Base-by-base conservation (phyloP, 768 basidiomycete genomes). In the Cytidiella melzeri region DNA sequence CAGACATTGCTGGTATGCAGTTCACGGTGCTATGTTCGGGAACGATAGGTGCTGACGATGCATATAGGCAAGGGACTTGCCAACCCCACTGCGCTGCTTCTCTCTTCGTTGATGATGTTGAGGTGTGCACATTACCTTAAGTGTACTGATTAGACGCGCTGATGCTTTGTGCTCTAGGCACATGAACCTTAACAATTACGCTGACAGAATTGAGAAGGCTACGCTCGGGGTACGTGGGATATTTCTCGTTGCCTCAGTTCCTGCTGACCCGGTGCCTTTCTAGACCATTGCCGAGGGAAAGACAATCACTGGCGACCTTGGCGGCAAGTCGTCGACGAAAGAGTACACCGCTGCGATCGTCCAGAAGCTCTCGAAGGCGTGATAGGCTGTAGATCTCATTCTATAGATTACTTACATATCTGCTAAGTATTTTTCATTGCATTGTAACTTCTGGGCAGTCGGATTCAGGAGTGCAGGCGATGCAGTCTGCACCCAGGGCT, bases 261-360 rank as follows among this genome's bases (percentile, higher is more conserved):
- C 24, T 25, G 48, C 34, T 47, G 10, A 43, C 13, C 39, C 51
- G 37, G 55, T 51, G 40, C 43, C 59, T 58, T 56, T 50, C 13
- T 55, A 95, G 93, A 98, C 93, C 27, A 96, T 99, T 64, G 92
- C 95, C 15, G 95, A 96, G 71, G 96, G 96, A 57, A 92, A 89
- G 72, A 67, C 75, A 37, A 94, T 97, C 67, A 99, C 96, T 6
- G 90, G 95, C 25, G 96, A 99, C 68, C 73, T 99, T 51, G 93
- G 96, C 19, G 96, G 96, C 37, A 93, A 87, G 66, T 80, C 94
- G 13, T 81, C 83, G 27, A 99, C 96, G 2, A 74, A 74, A 66
- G 84, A 96, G 68, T 97, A 90, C 72, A 94, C 94, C 37, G 65
- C 80, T 47, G 87, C 92, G 23, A 95, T 97, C 69, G 84, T 96